phyloP scores from a whole-genome alignment of 306 rosid species.

The Hippophae rhamnoides region DNA sequence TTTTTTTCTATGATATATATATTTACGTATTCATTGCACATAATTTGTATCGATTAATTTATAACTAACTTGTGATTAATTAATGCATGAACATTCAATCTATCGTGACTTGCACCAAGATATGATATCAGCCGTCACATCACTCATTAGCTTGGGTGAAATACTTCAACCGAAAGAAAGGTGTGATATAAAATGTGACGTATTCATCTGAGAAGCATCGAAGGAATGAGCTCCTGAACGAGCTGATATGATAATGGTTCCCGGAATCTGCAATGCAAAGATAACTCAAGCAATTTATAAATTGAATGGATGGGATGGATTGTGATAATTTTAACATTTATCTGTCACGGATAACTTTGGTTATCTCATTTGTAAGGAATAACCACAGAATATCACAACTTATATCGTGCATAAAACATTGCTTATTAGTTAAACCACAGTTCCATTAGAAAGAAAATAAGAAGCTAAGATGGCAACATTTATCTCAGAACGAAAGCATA shows the following conservation, averaged over 20 bases:
- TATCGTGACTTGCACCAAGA: slow-evolving; percentile 73
- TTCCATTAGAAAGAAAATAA: too few species aligned
- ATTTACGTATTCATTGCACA: too few species aligned
- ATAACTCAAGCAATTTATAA: background rate
- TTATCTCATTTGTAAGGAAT: too few species aligned
- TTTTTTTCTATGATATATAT: too few species aligned
- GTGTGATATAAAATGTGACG: slow-evolving; percentile 79
- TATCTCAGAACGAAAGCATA: slow-evolving; percentile 3
- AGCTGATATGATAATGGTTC: slow-evolving; percentile 72
- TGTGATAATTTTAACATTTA: too few species aligned
- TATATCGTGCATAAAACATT: too few species aligned
- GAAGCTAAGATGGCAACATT: background rate
- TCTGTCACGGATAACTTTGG: too few species aligned
- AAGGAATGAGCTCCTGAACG: slow-evolving; percentile 87
- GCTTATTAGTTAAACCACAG: too few species aligned
- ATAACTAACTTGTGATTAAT: slow-evolving; percentile 51
- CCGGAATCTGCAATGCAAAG: slow-evolving; percentile 66
- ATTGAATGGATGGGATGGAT: too few species aligned
- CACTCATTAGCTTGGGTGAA: slow-evolving; percentile 50
- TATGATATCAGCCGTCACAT: slow-evolving; percentile 63
- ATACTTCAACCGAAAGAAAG: slow-evolving; percentile 68
- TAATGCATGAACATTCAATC: slow-evolving; percentile 74
- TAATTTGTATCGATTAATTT: too few species aligned
- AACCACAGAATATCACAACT: too few species aligned
- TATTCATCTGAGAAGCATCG: slow-evolving; percentile 87